phyloP scores from a whole-genome alignment of 2,329 filamentous ascomycete genomes.

The Cryphonectria nitschkei region DNA sequence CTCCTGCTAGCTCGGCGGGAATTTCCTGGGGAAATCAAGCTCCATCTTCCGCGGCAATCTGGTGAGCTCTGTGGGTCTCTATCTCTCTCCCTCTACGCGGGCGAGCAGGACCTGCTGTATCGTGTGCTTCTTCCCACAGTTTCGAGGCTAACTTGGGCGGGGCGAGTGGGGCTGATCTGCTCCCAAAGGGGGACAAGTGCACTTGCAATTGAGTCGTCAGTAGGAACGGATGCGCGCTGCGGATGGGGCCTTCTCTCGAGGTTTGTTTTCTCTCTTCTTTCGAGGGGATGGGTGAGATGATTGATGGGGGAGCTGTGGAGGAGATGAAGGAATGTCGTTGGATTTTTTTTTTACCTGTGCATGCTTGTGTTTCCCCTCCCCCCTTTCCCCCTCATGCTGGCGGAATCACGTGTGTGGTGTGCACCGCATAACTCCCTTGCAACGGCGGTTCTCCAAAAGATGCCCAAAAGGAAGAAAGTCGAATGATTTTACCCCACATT shows the following conservation, averaged over 20 bases:
- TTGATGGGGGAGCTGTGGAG: neutral
- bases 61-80: slow-evolving; percentile 22
- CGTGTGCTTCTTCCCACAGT: slow-evolving; percentile 3
- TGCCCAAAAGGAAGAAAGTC: slow-evolving; percentile 13
- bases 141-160: slow-evolving; percentile 1
- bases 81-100: neutral
- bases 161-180: slow-evolving; percentile 7
- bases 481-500: slow-evolving; percentile 29
- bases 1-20: slow-evolving; percentile 19
- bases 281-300: neutral
- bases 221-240: neutral
- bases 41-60: slow-evolving; percentile 26
- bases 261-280: neutral
- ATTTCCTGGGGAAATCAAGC: slow-evolving; percentile 29
- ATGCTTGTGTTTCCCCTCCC: slow-evolving; percentile 21
- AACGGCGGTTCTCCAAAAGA: neutral
- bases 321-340: slow-evolving; percentile 26
- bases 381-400: slow-evolving; percentile 22
- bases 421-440: neutral
- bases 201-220: slow-evolving; percentile 7
- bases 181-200: neutral
- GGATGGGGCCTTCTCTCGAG: neutral
- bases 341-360: slow-evolving; percentile 22
- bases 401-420: slow-evolving; percentile 23
- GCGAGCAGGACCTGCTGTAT: neutral